A percentile compares a stretch with the other conserved stretches of the same genome.
Evolutionary conservation across 1,139 yeast genomes (phyloP).

Genomic region (Lodderomyces jiufengensis): DNA sequence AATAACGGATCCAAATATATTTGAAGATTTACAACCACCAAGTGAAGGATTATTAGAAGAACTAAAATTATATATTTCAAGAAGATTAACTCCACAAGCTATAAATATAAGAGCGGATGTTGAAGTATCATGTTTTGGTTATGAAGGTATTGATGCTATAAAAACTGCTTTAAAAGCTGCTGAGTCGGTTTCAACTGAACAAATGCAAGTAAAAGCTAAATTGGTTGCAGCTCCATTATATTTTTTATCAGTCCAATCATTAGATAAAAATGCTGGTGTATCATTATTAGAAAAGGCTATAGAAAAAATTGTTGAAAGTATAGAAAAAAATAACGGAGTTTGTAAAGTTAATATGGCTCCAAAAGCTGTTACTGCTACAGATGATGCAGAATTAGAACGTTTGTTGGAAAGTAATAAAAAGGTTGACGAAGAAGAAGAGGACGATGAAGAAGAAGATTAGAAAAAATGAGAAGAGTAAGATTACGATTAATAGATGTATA

Average conservation of each 20-base stretch:
- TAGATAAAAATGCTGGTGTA: conserved; percentile 88
- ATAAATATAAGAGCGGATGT: conserved; percentile 96
- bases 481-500: too few species aligned
- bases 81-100: conserved; percentile 97
- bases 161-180: conserved; percentile 85
- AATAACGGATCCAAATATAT: conserved; percentile 86
- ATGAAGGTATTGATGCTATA: conserved; percentile 97
- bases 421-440: conserved; percentile 46
- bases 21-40: conserved; percentile 76
- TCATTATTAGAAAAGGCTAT: conserved; percentile 76
- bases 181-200: conserved; percentile 79
- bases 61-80: conserved; percentile 77
- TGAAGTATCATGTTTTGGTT: conserved; percentile 94
- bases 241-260: conserved; percentile 87
- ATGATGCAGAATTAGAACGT: conserved; percentile 96
- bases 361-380: conserved; percentile 97
- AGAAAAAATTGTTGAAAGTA: conserved; percentile 64
- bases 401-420: conserved; percentile 61
- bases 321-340: conserved; percentile 75
- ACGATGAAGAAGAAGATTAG: conserved; percentile 28
- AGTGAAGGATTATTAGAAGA: conserved; percentile 73
- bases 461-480: background rate
- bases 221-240: conserved; percentile 97
- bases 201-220: conserved; percentile 83
- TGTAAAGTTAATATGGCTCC: conserved; percentile 97